Evolutionary conservation across 1,139 yeast genomes (phyloP).

Genomic region (Taphrina communis): DNA sequence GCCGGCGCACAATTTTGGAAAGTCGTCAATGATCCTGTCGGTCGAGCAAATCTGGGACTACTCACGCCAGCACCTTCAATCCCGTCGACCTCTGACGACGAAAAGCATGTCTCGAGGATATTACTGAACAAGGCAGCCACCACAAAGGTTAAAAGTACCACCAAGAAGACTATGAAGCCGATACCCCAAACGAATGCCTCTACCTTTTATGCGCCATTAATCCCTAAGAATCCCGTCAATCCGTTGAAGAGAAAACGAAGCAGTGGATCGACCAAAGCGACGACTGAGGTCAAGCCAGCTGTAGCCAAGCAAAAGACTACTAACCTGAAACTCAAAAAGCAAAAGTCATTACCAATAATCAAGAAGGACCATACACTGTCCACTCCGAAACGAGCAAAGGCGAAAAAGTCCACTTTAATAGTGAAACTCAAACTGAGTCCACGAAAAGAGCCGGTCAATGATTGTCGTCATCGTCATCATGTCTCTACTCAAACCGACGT

Average conservation of each 20-base stretch:
- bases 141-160: background rate
- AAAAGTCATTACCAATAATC: background rate
- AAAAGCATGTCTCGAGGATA: background rate
- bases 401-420: background rate
- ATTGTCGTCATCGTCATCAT: background rate
- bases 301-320: background rate
- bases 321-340: background rate
- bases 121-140: background rate
- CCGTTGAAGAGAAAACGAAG: slow-evolving; percentile 3
- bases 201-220: slow-evolving; percentile 15
- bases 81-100: slow-evolving; percentile 23
- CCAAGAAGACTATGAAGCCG: background rate
- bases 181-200: slow-evolving; percentile 2
- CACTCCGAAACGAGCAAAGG: background rate
- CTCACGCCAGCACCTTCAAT: slow-evolving; percentile 20
- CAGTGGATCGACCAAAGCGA: no score
- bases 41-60: background rate
- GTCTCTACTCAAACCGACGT: background rate
- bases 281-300: background rate
- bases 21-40: background rate
- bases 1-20: slow-evolving; percentile 10
- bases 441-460: background rate
- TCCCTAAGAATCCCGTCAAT: background rate
- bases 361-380: background rate
- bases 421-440: slow-evolving; percentile 3